Evolutionary conservation across 176 grass and related monocot genomes (phyloP).

Genomic region (Hsuehochloa calcarea): DNA sequence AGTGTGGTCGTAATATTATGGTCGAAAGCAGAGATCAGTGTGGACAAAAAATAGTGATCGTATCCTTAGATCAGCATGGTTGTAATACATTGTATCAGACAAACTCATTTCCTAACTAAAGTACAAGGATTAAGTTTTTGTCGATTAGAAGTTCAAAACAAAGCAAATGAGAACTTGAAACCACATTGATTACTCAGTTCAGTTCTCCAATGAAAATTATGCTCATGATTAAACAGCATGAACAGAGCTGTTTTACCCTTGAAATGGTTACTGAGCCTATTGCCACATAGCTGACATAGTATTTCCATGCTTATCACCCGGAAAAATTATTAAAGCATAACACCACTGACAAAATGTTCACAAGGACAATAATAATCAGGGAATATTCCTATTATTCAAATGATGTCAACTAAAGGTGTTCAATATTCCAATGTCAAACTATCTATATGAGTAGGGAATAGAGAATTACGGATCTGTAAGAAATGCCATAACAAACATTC

Average conservation of each 20-base stretch:
- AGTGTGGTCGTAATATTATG: too few species aligned
- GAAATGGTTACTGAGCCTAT: background rate
- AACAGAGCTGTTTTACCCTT: background rate
- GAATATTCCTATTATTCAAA: slow-evolving; percentile 18
- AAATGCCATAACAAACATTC: background rate
- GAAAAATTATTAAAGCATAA: background rate
- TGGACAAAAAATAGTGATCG: too few species aligned
- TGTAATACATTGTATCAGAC: too few species aligned
- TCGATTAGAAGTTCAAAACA: background rate
- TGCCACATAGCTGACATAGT: background rate
- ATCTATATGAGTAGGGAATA: background rate
- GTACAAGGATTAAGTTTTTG: background rate
- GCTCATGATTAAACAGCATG: background rate
- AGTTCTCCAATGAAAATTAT: background rate
- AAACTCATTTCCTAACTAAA: background rate
- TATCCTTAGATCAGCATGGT: too few species aligned
- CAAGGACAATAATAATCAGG: background rate
- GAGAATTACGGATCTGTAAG: background rate
- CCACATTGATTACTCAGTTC: background rate
- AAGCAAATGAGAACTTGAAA: background rate
- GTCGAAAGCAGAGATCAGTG: too few species aligned
- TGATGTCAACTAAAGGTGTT: background rate
- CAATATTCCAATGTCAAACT: background rate
- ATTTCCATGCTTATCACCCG: background rate
- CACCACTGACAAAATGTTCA: background rate